Percentiles rank a stretch among this genome's conserved stretches.
These are phyloP conservation scores for Diatrype stigma DNA, from an alignment of 2,329 filamentous ascomycete genomes.

Conservation along the genomic window DNA sequence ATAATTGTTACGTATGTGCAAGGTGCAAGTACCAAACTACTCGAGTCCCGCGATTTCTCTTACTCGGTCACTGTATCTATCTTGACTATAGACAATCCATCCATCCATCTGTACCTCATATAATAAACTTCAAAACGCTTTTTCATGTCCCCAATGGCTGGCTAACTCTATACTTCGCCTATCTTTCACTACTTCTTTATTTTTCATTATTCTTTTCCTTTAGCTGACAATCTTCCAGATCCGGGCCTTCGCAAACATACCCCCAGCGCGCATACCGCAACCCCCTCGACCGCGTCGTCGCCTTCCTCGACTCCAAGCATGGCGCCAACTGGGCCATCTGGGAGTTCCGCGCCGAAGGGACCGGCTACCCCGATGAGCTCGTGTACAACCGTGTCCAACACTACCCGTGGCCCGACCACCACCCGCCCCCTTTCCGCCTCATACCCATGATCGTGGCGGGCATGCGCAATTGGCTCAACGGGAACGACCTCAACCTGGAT, in stretches of 20 bases:
- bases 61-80: too few relatives aligned
- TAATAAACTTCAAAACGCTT: too few relatives aligned
- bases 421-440: constrained; percentile 87
- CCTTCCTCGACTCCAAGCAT: constrained; percentile 84
- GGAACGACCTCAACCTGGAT: constrained; percentile 37
- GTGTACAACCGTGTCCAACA: constrained; percentile 84
- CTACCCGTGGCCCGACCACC: constrained; percentile 95
- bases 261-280: constrained; percentile 92
- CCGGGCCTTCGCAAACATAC: constrained; percentile 83
- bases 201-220: constrained; percentile 1
- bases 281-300: constrained; percentile 79
- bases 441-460: constrained; percentile 86
- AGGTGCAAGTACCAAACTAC: too few relatives aligned
- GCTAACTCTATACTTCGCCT: too few relatives aligned
- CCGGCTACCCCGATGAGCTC: constrained; percentile 86
- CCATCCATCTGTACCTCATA: too few relatives aligned
- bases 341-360: constrained; percentile 96
- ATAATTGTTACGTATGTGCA: constrained; percentile 58
- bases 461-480: constrained; percentile 83
- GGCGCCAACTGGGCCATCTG: constrained; percentile 86
- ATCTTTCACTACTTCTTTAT: too few relatives aligned
- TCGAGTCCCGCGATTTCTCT: too few relatives aligned
- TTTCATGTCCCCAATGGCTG: too few relatives aligned
- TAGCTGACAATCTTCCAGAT: too few relatives aligned
- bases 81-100: too few relatives aligned